Evolutionary conservation across 1,284 basidiomycete genomes (phyloP).

Genomic region (Heterobasidion occidentale): DNA sequence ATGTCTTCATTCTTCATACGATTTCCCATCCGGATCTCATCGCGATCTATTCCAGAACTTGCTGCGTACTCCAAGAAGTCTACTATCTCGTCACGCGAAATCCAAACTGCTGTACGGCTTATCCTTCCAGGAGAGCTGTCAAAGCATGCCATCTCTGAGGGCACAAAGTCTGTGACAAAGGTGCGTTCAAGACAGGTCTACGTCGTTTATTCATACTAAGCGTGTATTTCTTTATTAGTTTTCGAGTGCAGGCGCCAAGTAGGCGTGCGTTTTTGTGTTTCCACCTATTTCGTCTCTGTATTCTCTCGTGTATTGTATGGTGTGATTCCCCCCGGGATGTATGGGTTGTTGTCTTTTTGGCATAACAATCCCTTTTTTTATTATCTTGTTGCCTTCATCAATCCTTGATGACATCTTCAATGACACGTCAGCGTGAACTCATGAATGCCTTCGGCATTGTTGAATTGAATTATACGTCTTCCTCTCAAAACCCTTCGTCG

Average conservation of each 20-base stretch:
- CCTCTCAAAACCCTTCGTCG: too few species aligned
- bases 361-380: background rate
- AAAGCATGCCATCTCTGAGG: slow-evolving; percentile 77
- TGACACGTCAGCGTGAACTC: too few species aligned
- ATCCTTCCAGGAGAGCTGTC: slow-evolving; percentile 86
- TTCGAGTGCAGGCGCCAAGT: slow-evolving; percentile 59
- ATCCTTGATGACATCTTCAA: background rate
- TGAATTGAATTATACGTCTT: too few species aligned
- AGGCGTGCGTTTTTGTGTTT: slow-evolving; percentile 6
- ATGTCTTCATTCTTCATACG: slow-evolving; percentile 20
- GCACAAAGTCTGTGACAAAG: slow-evolving; percentile 50
- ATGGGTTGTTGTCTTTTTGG: background rate
- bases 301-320: background rate
- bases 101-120: slow-evolving; percentile 86
- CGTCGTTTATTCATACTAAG: slow-evolving; percentile 28
- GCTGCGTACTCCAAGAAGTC: slow-evolving; percentile 92
- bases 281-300: background rate
- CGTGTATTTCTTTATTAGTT: slow-evolving; percentile 35
- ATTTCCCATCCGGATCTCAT: background rate
- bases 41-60: slow-evolving; percentile 48
- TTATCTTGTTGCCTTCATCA: background rate
- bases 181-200: slow-evolving; percentile 22
- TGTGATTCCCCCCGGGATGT: background rate
- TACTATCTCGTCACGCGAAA: slow-evolving; percentile 91
- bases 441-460: too few species aligned